Conservation (phyloP, 331 rosid genomes). For the Dryas integrifolia region DNA sequence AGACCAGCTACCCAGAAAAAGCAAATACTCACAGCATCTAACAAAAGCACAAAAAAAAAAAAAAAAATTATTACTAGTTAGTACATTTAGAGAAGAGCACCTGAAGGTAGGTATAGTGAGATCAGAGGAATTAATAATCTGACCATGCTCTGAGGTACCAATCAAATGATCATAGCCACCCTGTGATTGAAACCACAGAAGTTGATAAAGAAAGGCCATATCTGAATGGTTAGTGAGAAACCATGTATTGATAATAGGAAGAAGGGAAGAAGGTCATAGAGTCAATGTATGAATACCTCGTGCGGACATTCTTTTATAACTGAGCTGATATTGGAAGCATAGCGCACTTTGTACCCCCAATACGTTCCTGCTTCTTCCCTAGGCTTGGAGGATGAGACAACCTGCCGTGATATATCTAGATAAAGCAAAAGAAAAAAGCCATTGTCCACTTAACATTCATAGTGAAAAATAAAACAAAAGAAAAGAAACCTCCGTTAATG, state of each 20-base stretch:
- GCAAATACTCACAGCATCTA: neutral
- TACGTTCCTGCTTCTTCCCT: conserved; percentile 74
- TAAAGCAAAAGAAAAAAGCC: conserved; percentile 24
- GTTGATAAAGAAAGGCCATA: conserved; percentile 13
- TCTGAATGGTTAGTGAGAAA: conserved; percentile 10
- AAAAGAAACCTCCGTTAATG: neutral
- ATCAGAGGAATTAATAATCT: conserved; percentile 57
- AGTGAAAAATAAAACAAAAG: neutral
- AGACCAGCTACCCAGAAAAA: conserved; percentile 1
- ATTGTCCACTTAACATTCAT: neutral
- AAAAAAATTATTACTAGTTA: neutral
- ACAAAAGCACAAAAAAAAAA: neutral
- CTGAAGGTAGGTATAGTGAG: conserved; percentile 76
- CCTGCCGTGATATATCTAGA: conserved; percentile 58
- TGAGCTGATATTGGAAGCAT: conserved; percentile 70
- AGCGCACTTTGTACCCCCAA: conserved; percentile 97
- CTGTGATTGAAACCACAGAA: conserved; percentile 40
- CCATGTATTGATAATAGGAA: neutral
- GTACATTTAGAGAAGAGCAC: conserved; percentile 30
- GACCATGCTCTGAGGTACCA: conserved; percentile 96
- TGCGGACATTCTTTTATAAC: conserved; percentile 60
- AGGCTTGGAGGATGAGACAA: conserved; percentile 75
- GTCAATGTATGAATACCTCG: conserved; percentile 47
- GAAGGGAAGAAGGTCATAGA: neutral
- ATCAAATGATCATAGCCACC: conserved; percentile 87